Conservation (phyloP, 2,329 filamentous ascomycete genomes). For the Canariomyces notabilis region DNA sequence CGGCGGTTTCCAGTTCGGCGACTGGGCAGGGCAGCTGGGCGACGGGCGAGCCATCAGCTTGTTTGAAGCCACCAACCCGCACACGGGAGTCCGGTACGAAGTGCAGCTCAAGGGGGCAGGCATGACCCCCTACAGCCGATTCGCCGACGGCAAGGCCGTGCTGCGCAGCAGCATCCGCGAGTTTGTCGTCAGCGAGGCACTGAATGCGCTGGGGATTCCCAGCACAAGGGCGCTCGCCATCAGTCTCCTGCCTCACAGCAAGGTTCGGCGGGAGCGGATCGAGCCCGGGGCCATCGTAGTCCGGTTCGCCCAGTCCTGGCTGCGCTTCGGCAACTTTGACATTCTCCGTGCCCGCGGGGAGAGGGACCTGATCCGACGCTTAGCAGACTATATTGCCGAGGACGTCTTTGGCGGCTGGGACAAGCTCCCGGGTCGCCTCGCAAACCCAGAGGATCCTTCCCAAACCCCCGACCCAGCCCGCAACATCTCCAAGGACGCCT, state of each 20-base stretch:
- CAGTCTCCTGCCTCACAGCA: conserved; percentile 66
- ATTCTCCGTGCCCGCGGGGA: conserved; percentile 80
- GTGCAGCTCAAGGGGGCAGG: conserved; percentile 93
- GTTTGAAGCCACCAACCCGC: conserved; percentile 79
- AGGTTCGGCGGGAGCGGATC: conserved; percentile 69
- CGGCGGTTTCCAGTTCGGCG: conserved; percentile 74
- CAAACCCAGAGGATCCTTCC: conserved; percentile 46
- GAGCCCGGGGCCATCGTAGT: conserved; percentile 92
- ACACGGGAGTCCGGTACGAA: conserved; percentile 72
- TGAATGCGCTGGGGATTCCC: conserved; percentile 81
- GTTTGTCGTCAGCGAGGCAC: conserved; percentile 84
- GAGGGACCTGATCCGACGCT: conserved; percentile 62
- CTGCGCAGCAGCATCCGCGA: conserved; percentile 89
- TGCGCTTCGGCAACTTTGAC: conserved; percentile 94
- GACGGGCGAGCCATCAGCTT: conserved; percentile 92
- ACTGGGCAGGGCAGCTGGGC: conserved; percentile 93
- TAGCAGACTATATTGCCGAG: conserved; percentile 81
- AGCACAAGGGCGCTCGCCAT: conserved; percentile 82
- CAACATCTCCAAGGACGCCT: conserved; percentile 49
- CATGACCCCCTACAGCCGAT: conserved; percentile 88
- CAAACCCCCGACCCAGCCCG: conserved; percentile 42
- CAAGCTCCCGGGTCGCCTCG: conserved; percentile 60
- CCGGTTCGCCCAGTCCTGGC: conserved; percentile 85
- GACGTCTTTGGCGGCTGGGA: conserved; percentile 87
- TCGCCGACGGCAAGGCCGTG: conserved; percentile 93